These are phyloP conservation scores for Trypanosomatidae sp. DNA, from an alignment of 208 protist species.

Conservation along the genomic window DNA sequence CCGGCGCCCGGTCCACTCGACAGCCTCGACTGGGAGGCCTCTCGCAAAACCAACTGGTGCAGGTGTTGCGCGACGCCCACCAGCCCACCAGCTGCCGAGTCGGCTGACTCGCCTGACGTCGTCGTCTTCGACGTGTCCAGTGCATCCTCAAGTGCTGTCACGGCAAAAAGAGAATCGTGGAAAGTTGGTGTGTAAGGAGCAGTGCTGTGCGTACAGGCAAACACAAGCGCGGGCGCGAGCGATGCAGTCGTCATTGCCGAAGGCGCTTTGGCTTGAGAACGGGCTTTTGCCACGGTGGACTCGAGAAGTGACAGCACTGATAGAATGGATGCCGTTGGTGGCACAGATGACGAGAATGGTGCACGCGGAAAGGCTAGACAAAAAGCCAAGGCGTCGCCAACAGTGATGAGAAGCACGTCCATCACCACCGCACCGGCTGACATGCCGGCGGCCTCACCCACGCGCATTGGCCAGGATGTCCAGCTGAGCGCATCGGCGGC, in stretches of 20 bases:
- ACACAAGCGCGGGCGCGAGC: slow-evolving; percentile 10
- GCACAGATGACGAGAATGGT: neutral
- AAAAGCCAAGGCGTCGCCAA: slow-evolving; percentile 48
- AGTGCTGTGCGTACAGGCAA: slow-evolving; percentile 26
- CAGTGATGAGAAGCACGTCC: slow-evolving; percentile 47
- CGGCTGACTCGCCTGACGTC: neutral
- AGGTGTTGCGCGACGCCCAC: slow-evolving; percentile 1
- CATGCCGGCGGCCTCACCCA: neutral
- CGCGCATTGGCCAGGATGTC: slow-evolving; percentile 21
- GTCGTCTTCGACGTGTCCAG: neutral
- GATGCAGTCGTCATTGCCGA: neutral
- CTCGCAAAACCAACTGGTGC: neutral
- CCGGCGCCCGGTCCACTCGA: neutral
- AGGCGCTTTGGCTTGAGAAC: no score
- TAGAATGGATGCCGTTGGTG: slow-evolving; percentile 4
- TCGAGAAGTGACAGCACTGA: slow-evolving; percentile 12
- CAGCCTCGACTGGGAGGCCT: neutral
- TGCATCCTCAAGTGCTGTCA: slow-evolving; percentile 18
- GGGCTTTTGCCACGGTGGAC: slow-evolving; percentile 3
- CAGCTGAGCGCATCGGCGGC: slow-evolving; percentile 16
- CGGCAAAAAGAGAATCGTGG: slow-evolving; percentile 23
- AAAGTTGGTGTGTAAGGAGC: slow-evolving; percentile 17
- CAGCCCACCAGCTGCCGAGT: neutral
- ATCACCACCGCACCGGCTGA: slow-evolving; percentile 9
- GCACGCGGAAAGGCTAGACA: slow-evolving; percentile 40